These are phyloP conservation scores for Dichotomopilus funicola DNA, from an alignment of 2,329 filamentous ascomycete genomes.

Conservation along the genomic window DNA sequence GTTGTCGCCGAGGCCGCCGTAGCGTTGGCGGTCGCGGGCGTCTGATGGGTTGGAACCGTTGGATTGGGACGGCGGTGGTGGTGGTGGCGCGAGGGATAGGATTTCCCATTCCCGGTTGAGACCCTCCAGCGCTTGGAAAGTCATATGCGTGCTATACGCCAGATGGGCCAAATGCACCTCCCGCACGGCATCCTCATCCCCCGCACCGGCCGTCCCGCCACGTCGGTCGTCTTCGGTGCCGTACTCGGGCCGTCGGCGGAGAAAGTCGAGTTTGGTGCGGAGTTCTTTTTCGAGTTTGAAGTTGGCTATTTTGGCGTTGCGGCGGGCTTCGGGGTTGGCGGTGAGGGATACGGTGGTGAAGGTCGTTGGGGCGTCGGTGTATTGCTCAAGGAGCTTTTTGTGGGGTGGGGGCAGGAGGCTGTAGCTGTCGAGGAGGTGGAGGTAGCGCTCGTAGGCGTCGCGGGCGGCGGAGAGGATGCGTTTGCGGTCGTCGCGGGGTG, in stretches of 20 bases:
- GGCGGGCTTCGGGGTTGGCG: constrained; percentile 55
- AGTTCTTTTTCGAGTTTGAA: constrained; percentile 82
- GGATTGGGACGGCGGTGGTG: neutral
- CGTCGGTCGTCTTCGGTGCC: constrained; percentile 46
- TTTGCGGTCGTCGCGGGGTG: constrained; percentile 51
- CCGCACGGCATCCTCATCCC: constrained; percentile 80
- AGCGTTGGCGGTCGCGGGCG: constrained; percentile 32
- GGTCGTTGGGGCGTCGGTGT: constrained; percentile 61
- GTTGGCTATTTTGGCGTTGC: constrained; percentile 78
- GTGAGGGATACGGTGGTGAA: constrained; percentile 62
- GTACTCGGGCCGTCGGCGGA: constrained; percentile 41
- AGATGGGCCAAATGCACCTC: constrained; percentile 72
- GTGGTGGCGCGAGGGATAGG: constrained; percentile 63
- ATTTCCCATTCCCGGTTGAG: constrained; percentile 80
- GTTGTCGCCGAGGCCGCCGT: constrained; percentile 18
- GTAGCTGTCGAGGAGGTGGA: constrained; percentile 73
- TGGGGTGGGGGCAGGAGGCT: constrained; percentile 60
- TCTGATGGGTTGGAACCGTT: constrained; percentile 33
- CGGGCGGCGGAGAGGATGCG: constrained; percentile 56
- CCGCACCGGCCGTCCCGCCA: constrained; percentile 53
- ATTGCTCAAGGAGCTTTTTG: constrained; percentile 63
- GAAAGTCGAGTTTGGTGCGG: constrained; percentile 67
- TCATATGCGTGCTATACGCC: constrained; percentile 64
- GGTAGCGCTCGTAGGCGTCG: constrained; percentile 68
- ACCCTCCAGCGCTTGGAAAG: constrained; percentile 82